A percentile compares a stretch with the other conserved stretches of the same genome.
Conservation (phyloP, 2,329 filamentous ascomycete species). For the Aspergillus floridensis region DNA sequence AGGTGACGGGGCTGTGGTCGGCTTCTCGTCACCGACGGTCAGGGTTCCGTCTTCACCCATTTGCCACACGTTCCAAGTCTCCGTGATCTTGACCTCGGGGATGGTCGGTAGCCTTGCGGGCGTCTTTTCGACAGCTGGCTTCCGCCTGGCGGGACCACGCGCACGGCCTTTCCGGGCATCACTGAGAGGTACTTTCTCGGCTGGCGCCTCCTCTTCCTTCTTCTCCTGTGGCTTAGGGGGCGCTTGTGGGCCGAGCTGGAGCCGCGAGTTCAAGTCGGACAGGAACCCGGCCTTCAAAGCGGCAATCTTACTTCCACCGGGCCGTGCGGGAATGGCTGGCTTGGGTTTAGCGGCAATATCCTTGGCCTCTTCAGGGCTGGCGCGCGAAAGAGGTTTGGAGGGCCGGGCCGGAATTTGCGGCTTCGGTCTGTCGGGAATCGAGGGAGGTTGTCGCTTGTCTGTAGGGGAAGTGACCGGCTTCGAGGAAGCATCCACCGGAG, state of each 20-base stretch:
- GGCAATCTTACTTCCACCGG: conserved; percentile 81
- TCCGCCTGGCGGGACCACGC: conserved; percentile 77
- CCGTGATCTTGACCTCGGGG: conserved; percentile 40
- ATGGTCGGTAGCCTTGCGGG: conserved; percentile 36
- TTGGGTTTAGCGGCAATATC: conserved; percentile 62
- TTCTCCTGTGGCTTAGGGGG: conserved; percentile 68
- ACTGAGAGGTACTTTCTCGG: conserved; percentile 73
- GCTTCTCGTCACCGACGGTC: conserved; percentile 26
- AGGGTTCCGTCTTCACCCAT: conserved; percentile 35
- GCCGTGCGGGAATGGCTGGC: conserved; percentile 75
- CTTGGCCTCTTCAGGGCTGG: conserved; percentile 31
- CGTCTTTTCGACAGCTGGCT: conserved; percentile 60
- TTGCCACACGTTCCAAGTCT: conserved; percentile 43
- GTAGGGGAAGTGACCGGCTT: conserved; percentile 46
- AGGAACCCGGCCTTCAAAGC: conserved; percentile 88
- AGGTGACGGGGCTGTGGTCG: conserved; percentile 7
- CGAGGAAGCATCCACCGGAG: conserved; percentile 31
- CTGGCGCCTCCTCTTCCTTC: conserved; percentile 58
- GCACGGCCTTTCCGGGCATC: conserved; percentile 91
- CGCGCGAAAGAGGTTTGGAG: conserved; percentile 48
- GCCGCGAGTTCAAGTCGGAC: conserved; percentile 84
- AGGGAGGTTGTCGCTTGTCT: conserved; percentile 52
- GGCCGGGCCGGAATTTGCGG: conserved; percentile 66
- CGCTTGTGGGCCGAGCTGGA: conserved; percentile 79
- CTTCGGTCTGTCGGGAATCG: conserved; percentile 59